Conservation (phyloP, 139 green algal species). For the Pleodorina starrii region DNA sequence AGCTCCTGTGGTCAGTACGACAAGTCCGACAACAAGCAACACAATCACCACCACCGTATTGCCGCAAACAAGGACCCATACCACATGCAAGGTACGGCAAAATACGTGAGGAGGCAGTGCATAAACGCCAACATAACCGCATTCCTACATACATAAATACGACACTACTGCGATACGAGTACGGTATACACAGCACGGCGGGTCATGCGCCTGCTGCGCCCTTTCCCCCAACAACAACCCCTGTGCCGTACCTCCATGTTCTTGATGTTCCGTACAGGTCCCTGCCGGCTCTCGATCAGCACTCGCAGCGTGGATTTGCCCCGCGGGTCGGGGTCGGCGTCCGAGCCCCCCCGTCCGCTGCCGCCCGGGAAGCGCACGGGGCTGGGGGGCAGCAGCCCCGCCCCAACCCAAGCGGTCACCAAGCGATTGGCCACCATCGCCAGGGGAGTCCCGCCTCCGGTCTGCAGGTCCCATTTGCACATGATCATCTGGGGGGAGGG, state of each 20-base stretch:
- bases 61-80: too few relatives aligned
- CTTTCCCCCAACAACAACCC: too few relatives aligned
- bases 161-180: too few relatives aligned
- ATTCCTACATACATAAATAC: too few relatives aligned
- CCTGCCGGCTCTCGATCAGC: constrained; percentile 33
- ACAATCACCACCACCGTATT: too few relatives aligned
- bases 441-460: neutral
- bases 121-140: too few relatives aligned
- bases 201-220: too few relatives aligned
- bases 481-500: neutral
- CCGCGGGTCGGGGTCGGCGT: neutral
- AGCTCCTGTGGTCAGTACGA: neutral
- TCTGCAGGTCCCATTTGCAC: constrained; percentile 7
- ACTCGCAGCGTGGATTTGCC: constrained; percentile 10
- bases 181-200: too few relatives aligned
- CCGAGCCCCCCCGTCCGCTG: neutral
- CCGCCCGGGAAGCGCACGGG: neutral
- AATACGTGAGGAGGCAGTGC: too few relatives aligned
- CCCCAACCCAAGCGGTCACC: neutral
- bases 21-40: too few relatives aligned
- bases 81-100: too few relatives aligned
- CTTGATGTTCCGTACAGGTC: constrained; percentile 28
- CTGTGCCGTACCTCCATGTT: constrained; percentile 23
- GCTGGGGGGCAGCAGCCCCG: neutral
- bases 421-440: neutral